phyloP scores from a whole-genome alignment of 768 basidiomycete genomes.

The Termitomyces sp. region DNA sequence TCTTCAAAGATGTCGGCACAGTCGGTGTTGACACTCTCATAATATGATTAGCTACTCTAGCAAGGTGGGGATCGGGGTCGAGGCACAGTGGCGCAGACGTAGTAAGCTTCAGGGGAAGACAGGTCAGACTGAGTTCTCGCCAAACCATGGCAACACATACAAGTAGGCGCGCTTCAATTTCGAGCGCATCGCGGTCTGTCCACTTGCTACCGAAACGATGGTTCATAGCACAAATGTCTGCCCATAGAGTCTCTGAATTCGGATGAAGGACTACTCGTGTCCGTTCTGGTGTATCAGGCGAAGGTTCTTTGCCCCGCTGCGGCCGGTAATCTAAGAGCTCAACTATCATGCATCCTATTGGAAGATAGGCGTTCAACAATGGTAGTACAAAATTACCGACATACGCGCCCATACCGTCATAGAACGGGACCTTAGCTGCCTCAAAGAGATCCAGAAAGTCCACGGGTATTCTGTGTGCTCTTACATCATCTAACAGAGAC shows the following conservation, averaged over 20 bases:
- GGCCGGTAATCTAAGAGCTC: constrained; percentile 77
- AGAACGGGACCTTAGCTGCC: constrained; percentile 66
- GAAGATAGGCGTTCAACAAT: background rate
- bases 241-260: constrained; percentile 71
- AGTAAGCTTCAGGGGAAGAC: constrained; percentile 44
- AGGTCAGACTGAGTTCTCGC: constrained; percentile 2
- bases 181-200: constrained; percentile 68
- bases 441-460: constrained; percentile 84
- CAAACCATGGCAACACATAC: constrained; percentile 33
- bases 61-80: constrained; percentile 71
- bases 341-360: constrained; percentile 76
- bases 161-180: constrained; percentile 67
- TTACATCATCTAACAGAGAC: constrained; percentile 80
- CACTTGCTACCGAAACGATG: constrained; percentile 51
- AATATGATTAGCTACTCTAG: constrained; percentile 70
- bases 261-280: constrained; percentile 76
- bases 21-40: constrained; percentile 67
- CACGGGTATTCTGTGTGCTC: constrained; percentile 76
- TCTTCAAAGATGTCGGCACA: constrained; percentile 68
- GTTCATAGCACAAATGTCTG: constrained; percentile 70
- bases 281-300: constrained; percentile 49
- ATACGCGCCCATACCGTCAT: constrained; percentile 55
- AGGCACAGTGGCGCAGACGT: constrained; percentile 74
- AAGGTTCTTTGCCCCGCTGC: constrained; percentile 48
- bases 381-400: background rate